Percentiles rank a stretch among this genome's conserved stretches.
Conservation (phyloP, 306 rosid genomes). For the Pyrus bretschneideri region DNA sequence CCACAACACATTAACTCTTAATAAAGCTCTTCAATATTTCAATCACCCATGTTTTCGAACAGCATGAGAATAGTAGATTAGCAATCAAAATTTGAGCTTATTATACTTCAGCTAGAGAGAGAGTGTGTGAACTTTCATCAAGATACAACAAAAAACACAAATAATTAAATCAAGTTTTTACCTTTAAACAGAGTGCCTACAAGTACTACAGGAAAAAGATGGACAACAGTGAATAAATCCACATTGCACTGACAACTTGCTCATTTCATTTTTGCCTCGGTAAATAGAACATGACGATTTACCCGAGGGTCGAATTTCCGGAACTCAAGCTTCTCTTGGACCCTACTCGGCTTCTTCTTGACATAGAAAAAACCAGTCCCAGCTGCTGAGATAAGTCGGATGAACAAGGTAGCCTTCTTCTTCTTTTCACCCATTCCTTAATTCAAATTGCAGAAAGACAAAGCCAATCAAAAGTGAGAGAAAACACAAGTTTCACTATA, state of each 20-base stretch:
- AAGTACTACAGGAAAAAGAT: no score
- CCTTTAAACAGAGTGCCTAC: neutral
- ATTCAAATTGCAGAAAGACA: slow-evolving; percentile 2
- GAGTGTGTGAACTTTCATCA: neutral
- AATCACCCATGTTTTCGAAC: neutral
- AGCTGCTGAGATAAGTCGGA: slow-evolving; percentile 81
- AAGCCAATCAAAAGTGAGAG: neutral
- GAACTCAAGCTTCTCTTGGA: slow-evolving; percentile 84
- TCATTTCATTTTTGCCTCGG: slow-evolving; percentile 96
- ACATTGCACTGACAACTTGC: neutral
- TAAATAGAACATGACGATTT: slow-evolving; percentile 80
- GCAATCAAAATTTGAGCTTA: neutral
- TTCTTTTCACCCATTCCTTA: slow-evolving; percentile 79
- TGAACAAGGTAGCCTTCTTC: slow-evolving; percentile 80
- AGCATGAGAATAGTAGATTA: neutral
- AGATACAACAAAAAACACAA: neutral
- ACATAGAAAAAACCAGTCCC: slow-evolving; percentile 96
- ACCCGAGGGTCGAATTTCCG: slow-evolving; percentile 82
- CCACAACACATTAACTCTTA: neutral
- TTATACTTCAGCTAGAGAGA: neutral
- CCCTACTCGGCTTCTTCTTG: slow-evolving; percentile 77
- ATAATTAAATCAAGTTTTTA: neutral
- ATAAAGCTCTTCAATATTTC: neutral
- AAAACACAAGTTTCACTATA: neutral
- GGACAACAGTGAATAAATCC: neutral